Evolutionary conservation across 139 green algal species (phyloP).

Genomic region (Chlorella vulgaris): DNA sequence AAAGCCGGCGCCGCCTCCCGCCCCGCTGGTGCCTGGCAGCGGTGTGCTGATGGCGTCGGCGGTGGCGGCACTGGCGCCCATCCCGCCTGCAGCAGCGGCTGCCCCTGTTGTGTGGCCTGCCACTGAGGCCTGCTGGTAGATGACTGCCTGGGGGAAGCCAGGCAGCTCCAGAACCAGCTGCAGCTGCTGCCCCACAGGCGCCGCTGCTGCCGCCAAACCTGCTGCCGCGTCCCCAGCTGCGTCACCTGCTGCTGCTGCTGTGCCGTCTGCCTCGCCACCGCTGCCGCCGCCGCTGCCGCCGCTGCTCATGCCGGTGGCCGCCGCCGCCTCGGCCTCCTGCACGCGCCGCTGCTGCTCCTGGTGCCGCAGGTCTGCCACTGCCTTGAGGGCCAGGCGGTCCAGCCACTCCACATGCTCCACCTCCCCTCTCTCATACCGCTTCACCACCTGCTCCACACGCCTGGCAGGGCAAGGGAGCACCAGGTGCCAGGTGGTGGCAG

Average conservation of each 20-base stretch:
- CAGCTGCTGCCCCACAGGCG: constrained; percentile 26
- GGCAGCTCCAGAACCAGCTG: constrained; percentile 80
- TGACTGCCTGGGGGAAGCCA: constrained; percentile 81
- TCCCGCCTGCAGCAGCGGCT: neutral
- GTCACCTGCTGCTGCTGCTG: constrained; percentile 21
- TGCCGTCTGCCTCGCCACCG: neutral
- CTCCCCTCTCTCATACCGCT: constrained; percentile 80
- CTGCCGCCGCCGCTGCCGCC: neutral
- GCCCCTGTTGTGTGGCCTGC: neutral
- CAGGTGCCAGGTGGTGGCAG: too few relatives aligned
- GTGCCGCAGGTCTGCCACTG: constrained; percentile 45
- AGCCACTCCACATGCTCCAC: constrained; percentile 83
- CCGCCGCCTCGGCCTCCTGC: neutral
- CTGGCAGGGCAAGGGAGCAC: constrained; percentile 17
- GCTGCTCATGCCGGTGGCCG: neutral
- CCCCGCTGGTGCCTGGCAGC: constrained; percentile 17
- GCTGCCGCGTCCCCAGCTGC: neutral
- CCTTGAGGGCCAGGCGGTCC: constrained; percentile 73
- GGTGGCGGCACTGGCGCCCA: neutral
- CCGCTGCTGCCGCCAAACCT: neutral
- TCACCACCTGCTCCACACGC: constrained; percentile 73
- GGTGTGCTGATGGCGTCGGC: constrained; percentile 33
- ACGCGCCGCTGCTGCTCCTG: neutral
- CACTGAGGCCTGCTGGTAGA: constrained; percentile 74
- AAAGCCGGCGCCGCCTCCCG: neutral